Evolutionary conservation across 768 basidiomycete genomes (phyloP), one percentile per base, ranked within the genome.

Genomic region (Macrolepiota albuminosa): DNA sequence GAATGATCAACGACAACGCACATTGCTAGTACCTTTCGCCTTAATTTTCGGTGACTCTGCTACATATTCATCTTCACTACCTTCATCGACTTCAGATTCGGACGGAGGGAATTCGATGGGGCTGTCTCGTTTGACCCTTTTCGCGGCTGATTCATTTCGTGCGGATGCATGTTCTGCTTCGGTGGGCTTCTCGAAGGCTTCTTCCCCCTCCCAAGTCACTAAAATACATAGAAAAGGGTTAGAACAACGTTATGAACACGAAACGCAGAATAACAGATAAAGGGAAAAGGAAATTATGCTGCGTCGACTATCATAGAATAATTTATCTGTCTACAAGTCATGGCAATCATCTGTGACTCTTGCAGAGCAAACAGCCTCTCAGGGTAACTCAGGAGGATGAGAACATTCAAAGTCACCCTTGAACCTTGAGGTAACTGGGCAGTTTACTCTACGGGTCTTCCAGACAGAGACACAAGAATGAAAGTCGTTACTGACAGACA

Each of bases 151-250:
- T 29, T 69, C 58, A 36, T 70, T 73, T 45, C 69, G 69, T 21
- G 70, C 71, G 54, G 75, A 63, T 52, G 69, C 64, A 42, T 68
- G 49, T 29, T 68, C 64, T 54, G 65, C 72, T 5, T 71, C 67
- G 47, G 67, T 69, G 48, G 67, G 66, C 61, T 79, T 81, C 62
- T 88, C 83, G 47, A 86, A 62, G 4, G 81, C 83, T 21, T 84
- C 84, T 31, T 78, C 73, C 1, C 84, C 87, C 68, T 93, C 89
- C 88, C 88, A 92, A 64, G 80, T 71, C 84, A 84, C 90, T 92
- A 68, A 63, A 68, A 63, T 39, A 62, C 63, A 66, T 67, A 63
- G 57, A 66, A 66, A 59, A 67, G 37, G 51, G 63, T 66, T 24
- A 66, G 64, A 55, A 42, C 42, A 71, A 31, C 31, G 31, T 43